phyloP scores from a whole-genome alignment of 305 asterid genomes.

The Solanum hybrid region DNA sequence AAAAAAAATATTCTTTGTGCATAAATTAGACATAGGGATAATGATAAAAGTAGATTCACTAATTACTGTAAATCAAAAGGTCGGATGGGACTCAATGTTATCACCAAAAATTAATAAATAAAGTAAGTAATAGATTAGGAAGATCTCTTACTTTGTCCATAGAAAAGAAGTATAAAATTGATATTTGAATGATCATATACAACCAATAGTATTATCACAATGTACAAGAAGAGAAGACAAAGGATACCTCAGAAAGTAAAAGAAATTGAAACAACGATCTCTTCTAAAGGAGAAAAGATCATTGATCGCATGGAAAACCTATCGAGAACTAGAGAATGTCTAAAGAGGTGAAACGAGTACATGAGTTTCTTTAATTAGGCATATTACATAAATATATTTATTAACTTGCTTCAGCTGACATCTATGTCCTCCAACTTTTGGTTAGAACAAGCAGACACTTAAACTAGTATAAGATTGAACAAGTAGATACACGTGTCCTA shows the following conservation, averaged over 20 bases:
- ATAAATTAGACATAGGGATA: background rate
- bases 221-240: background rate
- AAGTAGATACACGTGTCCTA: background rate
- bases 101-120: too few species aligned
- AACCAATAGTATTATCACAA: background rate
- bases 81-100: background rate
- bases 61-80: background rate
- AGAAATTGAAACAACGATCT: background rate
- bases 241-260: background rate
- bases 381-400: background rate
- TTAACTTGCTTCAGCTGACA: background rate
- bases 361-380: background rate
- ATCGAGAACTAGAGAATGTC: background rate
- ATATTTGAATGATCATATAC: background rate
- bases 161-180: background rate
- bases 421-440: background rate
- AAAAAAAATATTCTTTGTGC: background rate
- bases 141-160: background rate
- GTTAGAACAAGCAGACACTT: background rate
- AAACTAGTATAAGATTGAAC: background rate
- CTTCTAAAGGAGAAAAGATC: background rate
- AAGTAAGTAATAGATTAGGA: background rate
- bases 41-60: background rate
- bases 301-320: background rate
- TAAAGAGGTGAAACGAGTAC: background rate